phyloP scores from a whole-genome alignment of 2,329 filamentous ascomycete genomes.

The Aspergillus sp. region DNA sequence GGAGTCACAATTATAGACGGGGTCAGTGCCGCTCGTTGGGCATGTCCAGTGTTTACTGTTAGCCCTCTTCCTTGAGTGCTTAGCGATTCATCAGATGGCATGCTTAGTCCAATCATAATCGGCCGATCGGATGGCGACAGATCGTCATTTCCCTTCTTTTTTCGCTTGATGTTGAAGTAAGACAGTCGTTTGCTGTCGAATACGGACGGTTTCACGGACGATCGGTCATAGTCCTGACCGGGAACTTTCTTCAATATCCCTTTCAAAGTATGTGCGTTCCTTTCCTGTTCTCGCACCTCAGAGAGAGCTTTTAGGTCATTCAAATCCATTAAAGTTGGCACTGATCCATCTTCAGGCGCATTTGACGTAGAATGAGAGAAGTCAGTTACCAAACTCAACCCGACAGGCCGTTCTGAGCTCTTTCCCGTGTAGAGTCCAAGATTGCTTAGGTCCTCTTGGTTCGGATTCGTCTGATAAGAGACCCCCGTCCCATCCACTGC shows the following conservation, averaged over 20 bases:
- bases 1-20: constrained; percentile 51
- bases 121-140: constrained; percentile 49
- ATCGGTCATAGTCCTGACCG: constrained; percentile 22
- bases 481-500: constrained; percentile 21
- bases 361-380: constrained; percentile 30
- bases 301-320: constrained; percentile 41
- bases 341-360: constrained; percentile 14
- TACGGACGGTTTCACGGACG: constrained; percentile 20
- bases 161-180: constrained; percentile 22
- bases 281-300: constrained; percentile 34
- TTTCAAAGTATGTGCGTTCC: constrained; percentile 27
- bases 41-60: constrained; percentile 31
- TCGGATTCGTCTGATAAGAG: background rate
- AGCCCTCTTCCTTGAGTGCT: constrained; percentile 20
- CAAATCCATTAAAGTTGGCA: constrained; percentile 37
- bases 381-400: constrained; percentile 47
- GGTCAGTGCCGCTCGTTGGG: constrained; percentile 42
- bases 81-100: constrained; percentile 38
- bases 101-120: constrained; percentile 49
- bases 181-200: constrained; percentile 14
- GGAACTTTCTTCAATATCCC: constrained; percentile 25
- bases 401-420: constrained; percentile 34
- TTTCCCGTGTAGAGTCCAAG: constrained; percentile 17
- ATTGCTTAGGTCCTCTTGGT: background rate
- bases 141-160: constrained; percentile 32